Percentiles rank a stretch among this genome's conserved stretches.
Conservation (phyloP, 768 basidiomycete species). For the Suillus hirtellus region DNA sequence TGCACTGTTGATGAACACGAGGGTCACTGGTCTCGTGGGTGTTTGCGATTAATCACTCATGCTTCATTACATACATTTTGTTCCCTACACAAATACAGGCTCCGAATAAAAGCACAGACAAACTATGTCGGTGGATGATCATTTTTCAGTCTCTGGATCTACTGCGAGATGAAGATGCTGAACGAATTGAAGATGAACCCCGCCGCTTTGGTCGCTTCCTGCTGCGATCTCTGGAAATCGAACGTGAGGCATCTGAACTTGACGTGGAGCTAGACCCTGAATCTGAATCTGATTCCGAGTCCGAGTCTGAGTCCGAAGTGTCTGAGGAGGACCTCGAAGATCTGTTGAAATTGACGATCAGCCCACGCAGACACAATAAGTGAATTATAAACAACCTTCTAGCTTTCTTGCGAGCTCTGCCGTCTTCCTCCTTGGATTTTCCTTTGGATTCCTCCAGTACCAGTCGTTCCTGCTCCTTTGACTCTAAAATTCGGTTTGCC, state of each 20-base stretch:
- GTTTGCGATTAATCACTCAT: conserved; percentile 19
- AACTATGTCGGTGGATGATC: conserved; percentile 8
- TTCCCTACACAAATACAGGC: conserved; percentile 17
- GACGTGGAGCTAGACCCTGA: conserved; percentile 30
- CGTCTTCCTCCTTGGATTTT: conserved; percentile 28
- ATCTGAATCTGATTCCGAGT: conserved; percentile 24
- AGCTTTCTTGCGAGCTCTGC: conserved; percentile 35
- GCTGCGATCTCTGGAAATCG: conserved; percentile 44
- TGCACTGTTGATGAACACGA: conserved; percentile 89
- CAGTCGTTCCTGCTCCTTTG: conserved; percentile 75
- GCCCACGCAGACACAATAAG: background rate
- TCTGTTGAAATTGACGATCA: background rate
- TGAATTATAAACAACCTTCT: conserved; percentile 41
- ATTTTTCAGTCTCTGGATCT: conserved; percentile 17
- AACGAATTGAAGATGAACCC: conserved; percentile 19
- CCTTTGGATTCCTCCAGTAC: conserved; percentile 28
- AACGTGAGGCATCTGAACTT: conserved; percentile 44
- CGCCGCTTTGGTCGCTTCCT: conserved; percentile 37
- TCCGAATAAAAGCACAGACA: background rate
- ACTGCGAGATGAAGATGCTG: conserved; percentile 17
- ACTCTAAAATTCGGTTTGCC: conserved; percentile 83
- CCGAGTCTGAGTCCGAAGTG: conserved; percentile 23
- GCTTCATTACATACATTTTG: conserved; percentile 4
- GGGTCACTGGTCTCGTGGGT: conserved; percentile 45
- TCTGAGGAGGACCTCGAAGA: conserved; percentile 49